A percentile compares a stretch with the other conserved stretches of the same genome.
Conservation (phyloP, 495 filamentous ascomycete species). For the Neurospora sp. region DNA sequence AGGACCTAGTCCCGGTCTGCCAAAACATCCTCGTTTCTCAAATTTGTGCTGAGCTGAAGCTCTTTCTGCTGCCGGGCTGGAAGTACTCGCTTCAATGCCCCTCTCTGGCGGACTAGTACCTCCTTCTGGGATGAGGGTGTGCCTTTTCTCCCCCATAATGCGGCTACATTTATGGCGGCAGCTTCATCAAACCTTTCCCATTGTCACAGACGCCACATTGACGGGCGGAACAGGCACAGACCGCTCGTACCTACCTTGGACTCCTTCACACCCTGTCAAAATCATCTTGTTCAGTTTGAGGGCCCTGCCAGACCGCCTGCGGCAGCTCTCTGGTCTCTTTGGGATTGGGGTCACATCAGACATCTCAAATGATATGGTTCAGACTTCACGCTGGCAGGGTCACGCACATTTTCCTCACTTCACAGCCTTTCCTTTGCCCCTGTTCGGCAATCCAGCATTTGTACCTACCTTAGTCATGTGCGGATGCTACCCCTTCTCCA, state of each 20-base stretch:
- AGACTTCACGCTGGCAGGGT: not conserved
- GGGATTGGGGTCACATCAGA: not conserved
- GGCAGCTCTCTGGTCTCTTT: not conserved
- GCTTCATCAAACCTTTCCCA: not conserved
- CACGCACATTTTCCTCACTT: not conserved
- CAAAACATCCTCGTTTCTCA: not conserved
- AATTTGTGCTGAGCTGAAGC: not conserved
- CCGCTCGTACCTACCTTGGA: not conserved
- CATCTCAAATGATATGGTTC: not conserved
- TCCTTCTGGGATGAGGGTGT: not conserved
- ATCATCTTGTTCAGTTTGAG: not conserved
- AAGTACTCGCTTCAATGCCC: not conserved
- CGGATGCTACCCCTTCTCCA: conserved; percentile 4
- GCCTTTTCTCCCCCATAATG: not conserved
- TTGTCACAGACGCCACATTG: not conserved
- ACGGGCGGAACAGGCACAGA: not conserved
- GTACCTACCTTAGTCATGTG: conserved; percentile 12
- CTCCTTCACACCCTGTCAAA: not conserved
- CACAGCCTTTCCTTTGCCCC: conserved; percentile 3
- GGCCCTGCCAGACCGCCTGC: not conserved
- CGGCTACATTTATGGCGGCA: not conserved
- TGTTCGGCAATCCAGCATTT: conserved; percentile 20
- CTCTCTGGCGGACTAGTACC: not conserved
- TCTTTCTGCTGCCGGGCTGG: not conserved
- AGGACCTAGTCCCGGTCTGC: not conserved